Evolutionary conservation across 2,329 filamentous ascomycete genomes (phyloP).

Genomic region (Didymella segeticola): DNA sequence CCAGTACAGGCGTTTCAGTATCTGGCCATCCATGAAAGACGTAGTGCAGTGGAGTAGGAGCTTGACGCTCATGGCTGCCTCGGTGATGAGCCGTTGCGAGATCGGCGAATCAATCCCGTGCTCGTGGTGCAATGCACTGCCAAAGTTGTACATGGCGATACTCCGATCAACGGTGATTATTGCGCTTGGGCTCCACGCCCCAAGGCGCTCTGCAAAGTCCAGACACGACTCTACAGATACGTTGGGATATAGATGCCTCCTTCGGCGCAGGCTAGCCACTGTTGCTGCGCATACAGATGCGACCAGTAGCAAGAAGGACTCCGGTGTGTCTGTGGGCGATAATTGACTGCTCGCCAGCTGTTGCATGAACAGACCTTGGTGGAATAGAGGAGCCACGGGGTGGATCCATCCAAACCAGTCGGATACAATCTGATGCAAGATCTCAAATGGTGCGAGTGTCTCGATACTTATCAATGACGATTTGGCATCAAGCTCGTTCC

Average conservation of each 20-base stretch:
- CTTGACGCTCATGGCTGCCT: conserved; percentile 21
- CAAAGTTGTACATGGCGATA: conserved; percentile 28
- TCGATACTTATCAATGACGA: not conserved
- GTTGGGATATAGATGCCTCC: conserved; percentile 21
- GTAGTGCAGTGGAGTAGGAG: conserved; percentile 20
- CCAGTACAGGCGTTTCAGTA: conserved; percentile 30
- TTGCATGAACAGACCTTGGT: conserved; percentile 17
- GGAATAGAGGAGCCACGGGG: conserved; percentile 27
- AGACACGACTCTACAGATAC: conserved; percentile 25
- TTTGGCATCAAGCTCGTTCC: not conserved
- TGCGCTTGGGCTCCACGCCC: conserved; percentile 18
- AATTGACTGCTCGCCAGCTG: not conserved
- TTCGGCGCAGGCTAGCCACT: conserved; percentile 23
- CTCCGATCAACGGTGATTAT: conserved; percentile 22
- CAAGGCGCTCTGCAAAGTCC: conserved; percentile 21
- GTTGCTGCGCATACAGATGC: conserved; percentile 28
- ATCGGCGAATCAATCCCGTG: conserved; percentile 22
- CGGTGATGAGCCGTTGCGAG: conserved; percentile 20
- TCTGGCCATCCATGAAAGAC: conserved; percentile 21
- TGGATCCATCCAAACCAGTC: conserved; percentile 34
- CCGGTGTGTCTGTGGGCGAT: not conserved
- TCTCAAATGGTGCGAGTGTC: conserved; percentile 15
- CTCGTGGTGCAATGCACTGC: conserved; percentile 22
- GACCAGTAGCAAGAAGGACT: conserved; percentile 20
- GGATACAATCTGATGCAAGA: conserved; percentile 17